Percentiles rank a stretch among this genome's conserved stretches.
Evolutionary conservation across 2,329 filamentous ascomycete genomes (phyloP).

Genomic region (Helminthosporium solani): DNA sequence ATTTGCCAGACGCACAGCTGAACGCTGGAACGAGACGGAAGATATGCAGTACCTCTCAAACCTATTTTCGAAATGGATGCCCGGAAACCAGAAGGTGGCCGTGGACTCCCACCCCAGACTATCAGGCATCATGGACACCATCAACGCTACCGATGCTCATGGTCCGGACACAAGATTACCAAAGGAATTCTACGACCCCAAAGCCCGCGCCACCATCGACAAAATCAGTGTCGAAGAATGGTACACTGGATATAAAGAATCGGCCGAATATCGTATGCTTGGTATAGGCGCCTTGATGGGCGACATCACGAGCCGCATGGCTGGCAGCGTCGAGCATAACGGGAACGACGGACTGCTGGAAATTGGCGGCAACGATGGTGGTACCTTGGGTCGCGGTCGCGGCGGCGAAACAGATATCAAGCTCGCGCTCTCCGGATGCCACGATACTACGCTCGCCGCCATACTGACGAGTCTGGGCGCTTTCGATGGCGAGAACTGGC

Average conservation of each 20-base stretch:
- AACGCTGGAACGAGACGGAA: slow-evolving; percentile 57
- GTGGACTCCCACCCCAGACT: slow-evolving; percentile 83
- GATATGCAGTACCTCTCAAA: slow-evolving; percentile 84
- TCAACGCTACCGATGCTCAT: slow-evolving; percentile 87
- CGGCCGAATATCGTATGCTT: slow-evolving; percentile 79
- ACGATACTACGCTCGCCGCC: slow-evolving; percentile 88
- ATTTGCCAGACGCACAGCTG: slow-evolving; percentile 50
- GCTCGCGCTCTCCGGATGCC: slow-evolving; percentile 80
- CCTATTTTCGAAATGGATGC: slow-evolving; percentile 83
- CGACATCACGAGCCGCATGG: slow-evolving; percentile 66
- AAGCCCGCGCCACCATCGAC: slow-evolving; percentile 67
- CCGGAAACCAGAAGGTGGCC: slow-evolving; percentile 65
- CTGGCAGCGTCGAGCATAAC: slow-evolving; percentile 36
- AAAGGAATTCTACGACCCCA: slow-evolving; percentile 80
- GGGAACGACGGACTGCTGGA: slow-evolving; percentile 44
- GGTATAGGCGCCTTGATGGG: slow-evolving; percentile 85
- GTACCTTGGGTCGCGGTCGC: slow-evolving; percentile 42
- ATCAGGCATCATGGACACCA: slow-evolving; percentile 89
- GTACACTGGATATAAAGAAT: slow-evolving; percentile 85
- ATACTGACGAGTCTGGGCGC: slow-evolving; percentile 76
- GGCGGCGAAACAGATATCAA: slow-evolving; percentile 60
- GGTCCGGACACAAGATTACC: slow-evolving; percentile 77
- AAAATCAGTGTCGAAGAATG: slow-evolving; percentile 84
- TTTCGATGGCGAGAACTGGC: slow-evolving; percentile 74
- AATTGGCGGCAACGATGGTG: slow-evolving; percentile 36